A percentile compares a stretch with the other conserved stretches of the same genome.
Evolutionary conservation across 1,139 yeast species (phyloP).

Genomic region (Candida mesenterica): DNA sequence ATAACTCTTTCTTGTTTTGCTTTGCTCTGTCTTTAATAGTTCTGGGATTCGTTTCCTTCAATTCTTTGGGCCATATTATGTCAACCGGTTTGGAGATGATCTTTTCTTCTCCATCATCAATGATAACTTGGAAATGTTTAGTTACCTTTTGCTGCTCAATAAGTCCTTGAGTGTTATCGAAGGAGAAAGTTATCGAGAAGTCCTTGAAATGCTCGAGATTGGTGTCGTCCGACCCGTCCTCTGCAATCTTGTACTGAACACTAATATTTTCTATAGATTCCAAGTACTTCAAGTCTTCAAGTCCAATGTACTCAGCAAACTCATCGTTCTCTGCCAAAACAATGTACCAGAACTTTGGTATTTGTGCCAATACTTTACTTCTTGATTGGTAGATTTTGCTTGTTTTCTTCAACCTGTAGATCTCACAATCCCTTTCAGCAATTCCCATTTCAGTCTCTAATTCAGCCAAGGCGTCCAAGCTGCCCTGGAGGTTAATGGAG

Average conservation of each 20-base stretch:
- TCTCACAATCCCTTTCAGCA: slow-evolving; percentile 56
- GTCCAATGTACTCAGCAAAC: slow-evolving; percentile 65
- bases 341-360: slow-evolving; percentile 75
- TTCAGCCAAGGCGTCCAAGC: slow-evolving; percentile 41
- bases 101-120: slow-evolving; percentile 52
- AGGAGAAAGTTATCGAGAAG: slow-evolving; percentile 56
- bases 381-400: slow-evolving; percentile 52
- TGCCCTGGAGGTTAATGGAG: slow-evolving; percentile 11
- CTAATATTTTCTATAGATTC: slow-evolving; percentile 58
- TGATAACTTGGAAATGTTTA: slow-evolving; percentile 47
- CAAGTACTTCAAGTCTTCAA: slow-evolving; percentile 66
- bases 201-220: slow-evolving; percentile 40
- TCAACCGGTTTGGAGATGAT: slow-evolving; percentile 50
- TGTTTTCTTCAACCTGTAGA: slow-evolving; percentile 48
- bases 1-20: slow-evolving; percentile 27
- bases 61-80: slow-evolving; percentile 60
- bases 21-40: slow-evolving; percentile 35
- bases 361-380: slow-evolving; percentile 40
- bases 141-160: slow-evolving; percentile 52
- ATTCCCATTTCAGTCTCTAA: slow-evolving; percentile 55
- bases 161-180: slow-evolving; percentile 35
- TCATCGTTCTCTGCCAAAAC: slow-evolving; percentile 75
- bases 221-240: slow-evolving; percentile 17
- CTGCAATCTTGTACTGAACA: slow-evolving; percentile 48
- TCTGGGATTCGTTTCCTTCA: slow-evolving; percentile 52